phyloP scores from a whole-genome alignment of 345 rosid genomes.

The Salix suchowensis region DNA sequence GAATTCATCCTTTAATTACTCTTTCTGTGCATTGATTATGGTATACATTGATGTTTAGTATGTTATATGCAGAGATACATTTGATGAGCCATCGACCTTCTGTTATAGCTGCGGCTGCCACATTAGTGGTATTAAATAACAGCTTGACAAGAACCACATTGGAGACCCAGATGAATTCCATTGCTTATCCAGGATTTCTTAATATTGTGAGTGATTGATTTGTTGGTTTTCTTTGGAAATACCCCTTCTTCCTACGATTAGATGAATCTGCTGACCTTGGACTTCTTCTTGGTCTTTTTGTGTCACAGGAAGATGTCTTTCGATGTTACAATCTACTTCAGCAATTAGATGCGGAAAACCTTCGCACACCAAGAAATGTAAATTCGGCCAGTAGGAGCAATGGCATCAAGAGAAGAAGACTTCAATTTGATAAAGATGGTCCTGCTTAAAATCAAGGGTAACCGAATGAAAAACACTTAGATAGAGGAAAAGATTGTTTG shows the following conservation, averaged over 20 bases:
- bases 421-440: conserved; percentile 14
- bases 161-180: conserved; percentile 33
- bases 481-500: neutral
- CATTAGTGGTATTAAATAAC: conserved; percentile 35
- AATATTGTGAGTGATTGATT: conserved; percentile 41
- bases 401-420: conserved; percentile 34
- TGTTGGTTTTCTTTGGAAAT: neutral
- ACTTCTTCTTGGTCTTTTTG: neutral
- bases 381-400: conserved; percentile 5
- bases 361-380: neutral
- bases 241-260: neutral
- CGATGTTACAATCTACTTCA: conserved; percentile 43
- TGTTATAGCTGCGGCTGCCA: conserved; percentile 48
- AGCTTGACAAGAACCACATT: conserved; percentile 34
- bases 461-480: conserved; percentile 13
- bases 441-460: conserved; percentile 12
- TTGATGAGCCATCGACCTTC: conserved; percentile 47
- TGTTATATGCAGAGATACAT: conserved; percentile 34
- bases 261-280: neutral
- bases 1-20: neutral
- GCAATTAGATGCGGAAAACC: conserved; percentile 27
- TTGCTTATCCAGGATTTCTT: conserved; percentile 30
- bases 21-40: neutral
- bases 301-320: conserved; percentile 49
- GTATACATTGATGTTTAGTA: neutral